Percentiles rank a stretch among this genome's conserved stretches.
These are phyloP conservation scores for Ananas comosus DNA, from an alignment of 176 grass and related monocot genomes.

Conservation along the genomic window DNA sequence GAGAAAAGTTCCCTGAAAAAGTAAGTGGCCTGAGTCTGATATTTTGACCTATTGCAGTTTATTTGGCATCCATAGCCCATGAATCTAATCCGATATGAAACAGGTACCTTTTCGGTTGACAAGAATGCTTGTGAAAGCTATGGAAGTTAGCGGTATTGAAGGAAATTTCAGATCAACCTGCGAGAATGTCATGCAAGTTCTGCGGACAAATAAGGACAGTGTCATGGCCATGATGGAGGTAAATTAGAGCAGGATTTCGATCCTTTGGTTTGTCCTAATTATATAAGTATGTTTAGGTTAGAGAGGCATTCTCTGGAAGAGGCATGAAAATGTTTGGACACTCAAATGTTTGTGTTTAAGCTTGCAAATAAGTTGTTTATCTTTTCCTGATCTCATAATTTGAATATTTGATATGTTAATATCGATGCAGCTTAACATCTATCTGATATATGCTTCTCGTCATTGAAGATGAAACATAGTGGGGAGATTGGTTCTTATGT, in stretches of 20 bases:
- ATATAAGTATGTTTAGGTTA: background rate
- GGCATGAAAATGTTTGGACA: too few species aligned
- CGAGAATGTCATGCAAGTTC: slow-evolving; percentile 99
- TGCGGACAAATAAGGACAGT: slow-evolving; percentile 91
- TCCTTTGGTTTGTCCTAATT: background rate
- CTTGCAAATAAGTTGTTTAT: too few species aligned
- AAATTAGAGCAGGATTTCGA: background rate
- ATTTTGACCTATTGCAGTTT: background rate
- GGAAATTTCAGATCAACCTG: slow-evolving; percentile 97
- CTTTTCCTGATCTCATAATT: too few species aligned
- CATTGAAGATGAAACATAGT: too few species aligned
- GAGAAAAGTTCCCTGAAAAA: slow-evolving; percentile 98
- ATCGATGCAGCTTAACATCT: too few species aligned
- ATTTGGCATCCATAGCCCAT: slow-evolving; percentile 1
- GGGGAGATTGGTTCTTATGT: background rate
- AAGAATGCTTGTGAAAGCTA: slow-evolving; percentile 96
- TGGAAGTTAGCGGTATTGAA: slow-evolving; percentile 99
- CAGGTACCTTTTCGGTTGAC: slow-evolving; percentile 98
- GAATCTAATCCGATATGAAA: slow-evolving; percentile 12
- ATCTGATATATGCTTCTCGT: too few species aligned
- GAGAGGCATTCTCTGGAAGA: background rate
- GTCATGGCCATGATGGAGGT: slow-evolving; percentile 99
- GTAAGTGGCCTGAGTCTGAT: slow-evolving; percentile 27
- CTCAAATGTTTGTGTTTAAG: too few species aligned
- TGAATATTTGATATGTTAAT: too few species aligned